Conservation (phyloP, 169 alveolate species). For the Miamiensis avidus region DNA sequence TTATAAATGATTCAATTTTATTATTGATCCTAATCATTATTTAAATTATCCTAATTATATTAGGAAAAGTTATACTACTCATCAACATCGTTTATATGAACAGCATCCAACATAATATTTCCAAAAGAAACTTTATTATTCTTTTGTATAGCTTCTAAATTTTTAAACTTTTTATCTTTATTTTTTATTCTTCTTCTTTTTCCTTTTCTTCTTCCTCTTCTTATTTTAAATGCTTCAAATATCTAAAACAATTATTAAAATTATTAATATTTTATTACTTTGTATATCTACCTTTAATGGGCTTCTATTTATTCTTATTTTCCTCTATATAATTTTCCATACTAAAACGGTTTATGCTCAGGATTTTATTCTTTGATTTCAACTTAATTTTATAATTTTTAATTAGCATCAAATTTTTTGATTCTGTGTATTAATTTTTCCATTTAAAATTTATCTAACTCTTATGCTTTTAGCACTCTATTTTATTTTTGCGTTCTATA, state of each 20-base stretch:
- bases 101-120: not conserved
- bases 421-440: not conserved
- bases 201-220: not conserved
- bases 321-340: not conserved
- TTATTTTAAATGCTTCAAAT: not conserved
- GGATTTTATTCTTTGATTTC: not conserved
- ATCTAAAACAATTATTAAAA: not conserved
- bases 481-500: not conserved
- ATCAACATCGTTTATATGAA: not conserved
- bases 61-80: not conserved
- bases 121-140: no score
- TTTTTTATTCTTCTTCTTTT: not conserved
- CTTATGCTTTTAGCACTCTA: not conserved
- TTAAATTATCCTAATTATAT: not conserved
- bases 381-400: no score
- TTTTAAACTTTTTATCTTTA: not conserved
- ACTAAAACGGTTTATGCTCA: no score
- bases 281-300: no score
- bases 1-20: not conserved
- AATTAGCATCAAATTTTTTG: no score
- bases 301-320: no score
- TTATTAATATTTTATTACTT: no score
- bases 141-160: not conserved
- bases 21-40: not conserved
- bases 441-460: not conserved